These are phyloP conservation scores for Peniophora sp. DNA, from an alignment of 1,284 basidiomycete species.

Conservation along the genomic window DNA sequence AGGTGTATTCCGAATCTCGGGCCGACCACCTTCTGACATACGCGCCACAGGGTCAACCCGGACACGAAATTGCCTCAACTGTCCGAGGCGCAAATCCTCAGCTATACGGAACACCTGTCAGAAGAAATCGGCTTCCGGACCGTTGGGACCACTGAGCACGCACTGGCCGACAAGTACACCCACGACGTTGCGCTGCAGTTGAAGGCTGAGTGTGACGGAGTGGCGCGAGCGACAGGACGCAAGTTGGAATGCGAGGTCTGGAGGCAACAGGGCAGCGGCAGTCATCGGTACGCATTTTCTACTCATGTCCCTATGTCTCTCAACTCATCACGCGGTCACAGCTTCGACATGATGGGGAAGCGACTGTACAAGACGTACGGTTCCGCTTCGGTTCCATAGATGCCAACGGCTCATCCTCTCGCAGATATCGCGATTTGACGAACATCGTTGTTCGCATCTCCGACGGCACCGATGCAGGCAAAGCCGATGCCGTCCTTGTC, in stretches of 20 bases:
- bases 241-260: conserved; percentile 82
- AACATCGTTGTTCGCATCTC: conserved; percentile 90
- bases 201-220: conserved; percentile 51
- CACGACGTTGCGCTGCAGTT: conserved; percentile 56
- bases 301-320: conserved; percentile 1
- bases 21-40: not conserved
- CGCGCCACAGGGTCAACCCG: conserved; percentile 38
- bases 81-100: conserved; percentile 62
- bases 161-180: conserved; percentile 82
- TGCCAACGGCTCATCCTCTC: no score
- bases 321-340: conserved; percentile 18
- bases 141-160: conserved; percentile 87
- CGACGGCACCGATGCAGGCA: conserved; percentile 66
- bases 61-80: conserved; percentile 55
- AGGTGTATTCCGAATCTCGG: conserved; percentile 9
- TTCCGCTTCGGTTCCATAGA: no score
- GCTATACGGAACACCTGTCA: conserved; percentile 55
- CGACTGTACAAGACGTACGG: conserved; percentile 85
- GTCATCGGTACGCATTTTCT: conserved; percentile 57
- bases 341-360: conserved; percentile 81
- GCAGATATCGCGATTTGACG: conserved; percentile 51
- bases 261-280: conserved; percentile 79
- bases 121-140: conserved; percentile 90
- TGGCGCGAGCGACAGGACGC: conserved; percentile 37
- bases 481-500: conserved; percentile 78